Base-by-base conservation (phyloP, 257 asterid genomes). In the Capsicum chinense region DNA sequence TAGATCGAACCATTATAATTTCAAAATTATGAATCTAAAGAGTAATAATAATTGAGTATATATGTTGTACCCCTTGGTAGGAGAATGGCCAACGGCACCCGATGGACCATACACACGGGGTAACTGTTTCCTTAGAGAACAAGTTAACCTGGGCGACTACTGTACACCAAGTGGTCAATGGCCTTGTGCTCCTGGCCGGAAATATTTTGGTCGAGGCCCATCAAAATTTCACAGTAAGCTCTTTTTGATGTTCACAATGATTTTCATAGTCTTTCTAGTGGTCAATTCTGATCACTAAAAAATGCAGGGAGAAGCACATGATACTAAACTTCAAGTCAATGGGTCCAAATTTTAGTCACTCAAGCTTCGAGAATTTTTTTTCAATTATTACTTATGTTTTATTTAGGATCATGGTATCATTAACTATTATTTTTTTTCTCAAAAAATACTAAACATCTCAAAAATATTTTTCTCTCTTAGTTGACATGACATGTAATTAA, bases 41-140 rank as follows among this genome's bases (percentile, higher is more conserved):
- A 39, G 33, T 15, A 14, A 15, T 67, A 35, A 14, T 48, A 67
- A 67, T 69, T 74, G 3, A 50, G 1, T 26, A 74, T 44, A 42
- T 42, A 42, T 42, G 5, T 42, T 50, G 62, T 74, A 73, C 17
- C 6, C 0, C 0, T 48, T 73, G 57, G 12, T 3, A 88, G 91
- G 91, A 12, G 91, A 89, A 26, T 88, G 87, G 85, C 35, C 84
- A 56, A 48, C 81, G 0, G 89, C 88, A 13, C 91, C 89, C 0
- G 89, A 87, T 83, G 89, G 91, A 7, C 85, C 88, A 83, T 87
- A 83, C 48, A 85, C 89, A 35, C 83, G 88, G 91, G 91, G 88
- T 73, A 85, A 89, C 13, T 89, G 88, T 70, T 85, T 42, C 83
- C 79, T 85, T 47, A 54, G 84, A 78, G 89, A 87, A 81, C 79